Base-by-base conservation (phyloP, 345 rosid genomes). In the Salix viminalis region DNA sequence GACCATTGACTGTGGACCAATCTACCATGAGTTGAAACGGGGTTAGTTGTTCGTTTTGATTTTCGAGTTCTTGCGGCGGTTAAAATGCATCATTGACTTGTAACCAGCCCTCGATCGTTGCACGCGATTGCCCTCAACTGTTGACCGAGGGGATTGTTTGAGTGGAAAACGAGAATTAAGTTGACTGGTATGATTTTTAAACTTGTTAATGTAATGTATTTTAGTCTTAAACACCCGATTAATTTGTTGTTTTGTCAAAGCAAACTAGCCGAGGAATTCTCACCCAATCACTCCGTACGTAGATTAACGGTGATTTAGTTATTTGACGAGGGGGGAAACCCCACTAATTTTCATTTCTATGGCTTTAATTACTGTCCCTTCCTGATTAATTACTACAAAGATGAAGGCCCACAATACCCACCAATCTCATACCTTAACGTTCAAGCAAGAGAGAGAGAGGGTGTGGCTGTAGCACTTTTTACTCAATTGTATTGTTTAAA, bases 1-100 rank as follows among this genome's bases (percentile, higher is more conserved):
- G 78, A 76, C 85, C 88, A 50, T 82, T 75, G 90, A 77, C 80
- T 56, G 81, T 80, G 81, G 84, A 81, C 85, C 89, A 70, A 61
- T 28, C 65, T 69, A 71, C 67, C 79, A 69, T 78, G 78, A 70
- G 54, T 85, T 83, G 37, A 9, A 48, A 28, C 0, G 30, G 48
- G 32, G 83, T 76, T 73, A 64, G 70, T 61, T 72, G 26, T 39
- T 36, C 15, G 68, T 72, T 83, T 78, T 75, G 81, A 81, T 80
- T 69, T 87, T 83, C 50, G 15, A n/a, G 69, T 71, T 68, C 67
- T 32, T 62, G 71, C 76, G 79, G 80, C 76, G 79, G 80, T 75
- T 80, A 76, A 80, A 73, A 37, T 64, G 2, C 26, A 60, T 74
- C 54, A 69, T 69, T 70, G 24, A 26, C 42, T 28, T 50, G 54